phyloP scores from a whole-genome alignment of 139 green algal species.

The Monoraphidium neglectum region DNA sequence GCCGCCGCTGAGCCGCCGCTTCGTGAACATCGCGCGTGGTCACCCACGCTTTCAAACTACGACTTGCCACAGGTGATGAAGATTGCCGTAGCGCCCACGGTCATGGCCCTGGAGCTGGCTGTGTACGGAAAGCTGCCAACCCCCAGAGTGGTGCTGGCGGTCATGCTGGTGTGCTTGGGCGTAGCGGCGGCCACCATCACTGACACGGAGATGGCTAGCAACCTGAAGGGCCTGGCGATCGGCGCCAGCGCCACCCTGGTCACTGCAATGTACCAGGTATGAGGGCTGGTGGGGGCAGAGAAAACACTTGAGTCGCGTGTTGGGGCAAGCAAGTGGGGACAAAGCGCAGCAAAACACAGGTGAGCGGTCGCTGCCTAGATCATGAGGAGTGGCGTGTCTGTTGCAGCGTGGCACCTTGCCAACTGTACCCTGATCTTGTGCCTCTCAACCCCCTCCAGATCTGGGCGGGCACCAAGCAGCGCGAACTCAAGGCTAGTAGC shows the following conservation, averaged over 20 bases:
- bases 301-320: neutral
- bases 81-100: constrained; percentile 86
- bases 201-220: constrained; percentile 61
- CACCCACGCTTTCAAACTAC: too few species aligned
- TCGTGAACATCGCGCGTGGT: too few species aligned
- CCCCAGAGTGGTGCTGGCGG: constrained; percentile 50
- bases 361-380: neutral
- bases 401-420: neutral
- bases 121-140: constrained; percentile 58
- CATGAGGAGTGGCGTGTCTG: neutral
- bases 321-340: neutral
- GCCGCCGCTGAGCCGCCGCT: too few species aligned
- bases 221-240: constrained; percentile 63
- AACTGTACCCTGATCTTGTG: neutral
- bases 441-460: constrained; percentile 52
- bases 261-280: constrained; percentile 89
- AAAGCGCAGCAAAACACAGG: neutral
- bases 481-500: constrained; percentile 71
- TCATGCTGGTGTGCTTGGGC: constrained; percentile 77
- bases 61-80: constrained; percentile 80
- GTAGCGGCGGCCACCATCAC: constrained; percentile 81
- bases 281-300: constrained; percentile 27
- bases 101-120: constrained; percentile 75
- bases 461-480: constrained; percentile 87
- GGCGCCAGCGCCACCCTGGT: constrained; percentile 64